Conservation (phyloP, 176 grass and related monocot species). For the Oryza coarctata region DNA sequence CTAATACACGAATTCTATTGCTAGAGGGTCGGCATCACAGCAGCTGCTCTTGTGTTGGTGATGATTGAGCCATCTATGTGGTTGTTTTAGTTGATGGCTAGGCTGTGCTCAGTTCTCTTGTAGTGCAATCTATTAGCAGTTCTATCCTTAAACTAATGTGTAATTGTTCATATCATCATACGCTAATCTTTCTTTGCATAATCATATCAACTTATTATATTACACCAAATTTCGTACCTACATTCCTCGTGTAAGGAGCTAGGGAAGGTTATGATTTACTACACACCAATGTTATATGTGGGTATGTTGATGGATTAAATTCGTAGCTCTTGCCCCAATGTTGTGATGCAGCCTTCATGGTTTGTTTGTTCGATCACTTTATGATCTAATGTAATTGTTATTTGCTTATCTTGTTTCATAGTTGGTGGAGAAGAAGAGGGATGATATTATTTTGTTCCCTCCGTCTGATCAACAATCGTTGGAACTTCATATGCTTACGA, state of each 20-base stretch:
- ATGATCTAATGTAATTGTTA: conserved; percentile 11
- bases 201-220: neutral
- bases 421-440: conserved; percentile 80
- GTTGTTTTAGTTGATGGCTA: neutral
- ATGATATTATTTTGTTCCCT: conserved; percentile 76
- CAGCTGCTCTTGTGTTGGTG: neutral
- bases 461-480: conserved; percentile 77
- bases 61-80: neutral
- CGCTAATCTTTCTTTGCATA: neutral
- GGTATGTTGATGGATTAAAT: conserved; percentile 2
- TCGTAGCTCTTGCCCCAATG: neutral
- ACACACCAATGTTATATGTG: neutral
- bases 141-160: neutral
- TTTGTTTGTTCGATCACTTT: conserved; percentile 5
- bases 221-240: neutral
- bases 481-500: conserved; percentile 96
- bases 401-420: conserved; percentile 27
- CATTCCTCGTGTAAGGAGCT: neutral
- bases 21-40: neutral
- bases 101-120: neutral
- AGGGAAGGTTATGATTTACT: neutral
- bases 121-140: neutral
- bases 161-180: neutral
- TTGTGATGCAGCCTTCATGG: neutral
- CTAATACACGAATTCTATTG: conserved; percentile 11